These are phyloP conservation scores for Penicillium sp. DNA, from an alignment of 2,329 filamentous ascomycete species.

Conservation along the genomic window DNA sequence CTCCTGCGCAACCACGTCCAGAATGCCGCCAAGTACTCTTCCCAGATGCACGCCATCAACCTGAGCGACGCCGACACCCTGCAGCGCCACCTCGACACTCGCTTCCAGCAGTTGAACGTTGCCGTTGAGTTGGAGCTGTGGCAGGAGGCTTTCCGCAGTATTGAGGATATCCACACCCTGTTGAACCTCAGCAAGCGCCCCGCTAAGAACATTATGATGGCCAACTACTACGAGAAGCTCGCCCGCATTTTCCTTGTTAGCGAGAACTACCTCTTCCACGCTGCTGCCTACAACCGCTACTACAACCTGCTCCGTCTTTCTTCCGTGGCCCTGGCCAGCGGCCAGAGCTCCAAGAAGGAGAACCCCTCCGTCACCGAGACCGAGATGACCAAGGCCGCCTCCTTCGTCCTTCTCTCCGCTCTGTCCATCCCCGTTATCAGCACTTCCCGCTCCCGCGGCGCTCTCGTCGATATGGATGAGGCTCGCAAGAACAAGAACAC, in stretches of 20 bases:
- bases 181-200: constrained; percentile 97
- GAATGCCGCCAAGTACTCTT: constrained; percentile 97
- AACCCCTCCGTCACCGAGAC: constrained; percentile 86
- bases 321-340: constrained; percentile 74
- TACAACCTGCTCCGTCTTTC: constrained; percentile 95
- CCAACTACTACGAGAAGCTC: constrained; percentile 99
- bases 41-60: constrained; percentile 99
- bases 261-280: constrained; percentile 99
- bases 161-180: constrained; percentile 97
- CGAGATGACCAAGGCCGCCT: constrained; percentile 90
- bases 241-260: constrained; percentile 98
- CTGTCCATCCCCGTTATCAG: constrained; percentile 99
- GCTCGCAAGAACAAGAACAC: constrained; percentile 99
- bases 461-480: constrained; percentile 94
- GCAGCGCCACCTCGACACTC: constrained; percentile 94
- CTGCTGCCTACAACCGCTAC: constrained; percentile 94
- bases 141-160: constrained; percentile 99
- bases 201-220: constrained; percentile 99
- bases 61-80: constrained; percentile 95
- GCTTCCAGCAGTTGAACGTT: constrained; percentile 97
- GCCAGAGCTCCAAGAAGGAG: constrained; percentile 88
- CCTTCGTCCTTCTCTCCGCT: constrained; percentile 91
- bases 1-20: constrained; percentile 97
- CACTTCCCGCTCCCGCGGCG: constrained; percentile 91
- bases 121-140: constrained; percentile 96